Conservation (phyloP, 2,329 filamentous ascomycete genomes). For the Arachnomyces sp. region DNA sequence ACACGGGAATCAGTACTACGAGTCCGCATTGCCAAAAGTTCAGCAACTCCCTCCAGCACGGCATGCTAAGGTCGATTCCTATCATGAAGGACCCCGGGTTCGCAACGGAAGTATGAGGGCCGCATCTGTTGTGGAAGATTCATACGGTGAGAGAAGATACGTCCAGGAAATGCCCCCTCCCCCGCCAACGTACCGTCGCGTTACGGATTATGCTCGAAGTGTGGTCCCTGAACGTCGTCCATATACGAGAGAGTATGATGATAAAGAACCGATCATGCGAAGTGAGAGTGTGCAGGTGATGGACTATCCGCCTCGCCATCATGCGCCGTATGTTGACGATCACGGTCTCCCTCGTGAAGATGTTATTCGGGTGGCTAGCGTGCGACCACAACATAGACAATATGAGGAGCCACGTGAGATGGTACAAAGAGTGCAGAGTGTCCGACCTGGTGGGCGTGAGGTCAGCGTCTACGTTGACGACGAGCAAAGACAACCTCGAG, state of each 20-base stretch:
- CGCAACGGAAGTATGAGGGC: constrained; percentile 31
- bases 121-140: constrained; percentile 36
- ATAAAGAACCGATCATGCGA: constrained; percentile 28
- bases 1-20: constrained; percentile 72
- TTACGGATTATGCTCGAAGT: constrained; percentile 29
- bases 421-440: constrained; percentile 35
- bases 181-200: constrained; percentile 32
- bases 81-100: constrained; percentile 24
- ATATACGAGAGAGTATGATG: constrained; percentile 26
- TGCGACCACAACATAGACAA: constrained; percentile 43
- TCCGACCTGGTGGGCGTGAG: constrained; percentile 36
- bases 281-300: constrained; percentile 35
- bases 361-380: constrained; percentile 49
- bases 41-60: constrained; percentile 25
- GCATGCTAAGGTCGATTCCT: constrained; percentile 25
- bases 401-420: constrained; percentile 37
- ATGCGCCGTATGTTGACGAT: constrained; percentile 53
- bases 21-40: constrained; percentile 36
- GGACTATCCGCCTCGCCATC: constrained; percentile 31
- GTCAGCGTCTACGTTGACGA: constrained; percentile 37
- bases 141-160: constrained; percentile 33
- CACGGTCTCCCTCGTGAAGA: constrained; percentile 53
- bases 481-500: constrained; percentile 33
- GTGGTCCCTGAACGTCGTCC: constrained; percentile 22
- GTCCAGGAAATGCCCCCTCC: constrained; percentile 40